Conservation (phyloP, 148 eudicot species). For the Dianthus caryophyllus region DNA sequence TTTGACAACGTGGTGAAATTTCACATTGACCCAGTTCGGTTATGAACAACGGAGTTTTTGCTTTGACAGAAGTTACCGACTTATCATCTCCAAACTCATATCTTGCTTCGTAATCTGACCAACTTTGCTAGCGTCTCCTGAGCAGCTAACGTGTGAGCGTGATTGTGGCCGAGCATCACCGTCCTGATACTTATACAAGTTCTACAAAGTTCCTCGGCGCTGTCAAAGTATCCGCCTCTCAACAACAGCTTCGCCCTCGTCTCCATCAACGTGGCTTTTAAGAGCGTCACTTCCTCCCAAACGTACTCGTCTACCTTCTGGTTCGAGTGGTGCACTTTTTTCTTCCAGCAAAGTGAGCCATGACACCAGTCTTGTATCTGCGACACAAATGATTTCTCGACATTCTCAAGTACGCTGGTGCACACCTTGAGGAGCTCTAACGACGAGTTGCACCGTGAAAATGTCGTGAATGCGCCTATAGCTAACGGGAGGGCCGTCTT, state of each 20-base stretch:
- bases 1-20: neutral
- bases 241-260: slow-evolving; percentile 73
- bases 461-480: slow-evolving; percentile 55
- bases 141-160: slow-evolving; percentile 76
- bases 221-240: slow-evolving; percentile 73
- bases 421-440: slow-evolving; percentile 75
- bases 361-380: slow-evolving; percentile 79
- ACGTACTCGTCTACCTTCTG: slow-evolving; percentile 78
- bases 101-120: slow-evolving; percentile 77
- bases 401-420: slow-evolving; percentile 75
- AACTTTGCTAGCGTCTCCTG: slow-evolving; percentile 86
- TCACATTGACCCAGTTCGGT: neutral
- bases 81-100: slow-evolving; percentile 28
- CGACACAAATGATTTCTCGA: slow-evolving; percentile 77
- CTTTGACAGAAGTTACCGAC: neutral
- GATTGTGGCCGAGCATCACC: slow-evolving; percentile 83
- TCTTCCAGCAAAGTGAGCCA: slow-evolving; percentile 76
- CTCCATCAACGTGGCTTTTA: slow-evolving; percentile 78
- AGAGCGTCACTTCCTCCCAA: slow-evolving; percentile 84
- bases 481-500: slow-evolving; percentile 76
- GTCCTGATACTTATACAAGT: slow-evolving; percentile 88
- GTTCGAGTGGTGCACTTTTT: slow-evolving; percentile 31
- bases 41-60: slow-evolving; percentile 25
- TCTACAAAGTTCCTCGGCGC: slow-evolving; percentile 81
- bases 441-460: slow-evolving; percentile 72